phyloP scores from a whole-genome alignment of 2,329 filamentous ascomycete species.

The Raffaelea ambrosiae region DNA sequence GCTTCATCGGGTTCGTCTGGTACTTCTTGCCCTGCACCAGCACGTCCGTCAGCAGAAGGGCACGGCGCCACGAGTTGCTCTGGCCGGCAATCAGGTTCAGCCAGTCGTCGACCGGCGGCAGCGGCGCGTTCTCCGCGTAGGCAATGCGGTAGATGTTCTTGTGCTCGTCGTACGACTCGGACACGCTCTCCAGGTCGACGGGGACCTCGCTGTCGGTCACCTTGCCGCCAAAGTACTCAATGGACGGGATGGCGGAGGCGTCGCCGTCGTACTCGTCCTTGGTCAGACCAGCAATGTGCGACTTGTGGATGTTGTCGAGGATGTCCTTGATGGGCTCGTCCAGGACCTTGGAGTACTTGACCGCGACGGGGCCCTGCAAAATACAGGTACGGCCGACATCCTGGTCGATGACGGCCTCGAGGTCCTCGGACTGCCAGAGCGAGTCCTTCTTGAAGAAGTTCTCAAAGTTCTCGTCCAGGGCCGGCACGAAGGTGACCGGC shows the following conservation, averaged over 20 bases:
- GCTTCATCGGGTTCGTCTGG: slow-evolving; percentile 90
- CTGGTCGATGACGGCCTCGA: slow-evolving; percentile 90
- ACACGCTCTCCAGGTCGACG: slow-evolving; percentile 70
- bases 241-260: slow-evolving; percentile 64
- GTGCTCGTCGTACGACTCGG: slow-evolving; percentile 66
- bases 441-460: slow-evolving; percentile 99
- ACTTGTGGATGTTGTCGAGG: slow-evolving; percentile 79
- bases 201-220: slow-evolving; percentile 64
- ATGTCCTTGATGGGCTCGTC: slow-evolving; percentile 96
- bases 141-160: slow-evolving; percentile 83
- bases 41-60: slow-evolving; percentile 86
- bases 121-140: slow-evolving; percentile 58
- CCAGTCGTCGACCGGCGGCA: slow-evolving; percentile 80
- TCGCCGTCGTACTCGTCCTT: slow-evolving; percentile 72
- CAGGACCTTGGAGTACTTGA: slow-evolving; percentile 77
- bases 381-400: slow-evolving; percentile 96
- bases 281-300: slow-evolving; percentile 74
- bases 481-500: slow-evolving; percentile 90
- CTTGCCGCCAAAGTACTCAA: slow-evolving; percentile 95
- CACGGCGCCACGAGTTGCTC: slow-evolving; percentile 86
- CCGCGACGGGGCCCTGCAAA: slow-evolving; percentile 87
- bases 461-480: slow-evolving; percentile 95
- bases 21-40: slow-evolving; percentile 94
- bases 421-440: slow-evolving; percentile 96
- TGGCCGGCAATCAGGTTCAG: slow-evolving; percentile 78